Evolutionary conservation across 177 flowering plant genomes (phyloP), one percentile per base, ranked within the genome.

Genomic region (Vitis hybrid): DNA sequence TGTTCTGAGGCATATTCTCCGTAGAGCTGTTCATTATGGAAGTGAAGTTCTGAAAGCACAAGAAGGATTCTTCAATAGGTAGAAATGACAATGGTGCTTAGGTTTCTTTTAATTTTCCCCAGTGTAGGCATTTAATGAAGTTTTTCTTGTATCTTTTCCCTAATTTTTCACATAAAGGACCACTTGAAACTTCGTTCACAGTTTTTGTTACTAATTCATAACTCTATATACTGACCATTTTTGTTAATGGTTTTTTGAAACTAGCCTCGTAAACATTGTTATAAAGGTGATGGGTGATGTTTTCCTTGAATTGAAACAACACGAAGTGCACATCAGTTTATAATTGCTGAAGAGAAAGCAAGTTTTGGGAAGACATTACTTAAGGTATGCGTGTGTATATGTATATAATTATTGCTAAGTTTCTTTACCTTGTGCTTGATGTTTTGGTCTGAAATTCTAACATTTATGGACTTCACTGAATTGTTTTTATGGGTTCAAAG

Each of bases 1-100:
- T 83, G 98, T 96, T 69, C 75, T 96, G 4, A 82, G 99, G 60
- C 97, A 98, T 50, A 96, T 96, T 78, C 93, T 96, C 61, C 91
- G 98, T 32, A 86, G 99, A 61, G 99, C 98, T 79, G 97, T 96
- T 59, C 94, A 97, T 5, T 96, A 96, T 84, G 99, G 99, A 65
- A 84, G 79, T 67, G 99, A 96, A 82, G 98, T 96, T 48, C 77
- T 96, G 12, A 92, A 89, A 75, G 98, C 94, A 61, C 68, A 86
- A 73, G 92, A 88, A 78, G 99, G 99, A 18, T 96, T 96, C 75
- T 96, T 96, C 73, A 88, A 82, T 68, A 87, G 98, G 99, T 95
- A 83, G 61, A 83, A 69, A 12, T 65, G 49, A 51, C 63, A 30
- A 9, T 8, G 58, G 53, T 74, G 46, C 9, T 58, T 61, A 56